Base-by-base conservation (phyloP, 2,329 filamentous ascomycete genomes). In the Diplocarpon rosae region DNA sequence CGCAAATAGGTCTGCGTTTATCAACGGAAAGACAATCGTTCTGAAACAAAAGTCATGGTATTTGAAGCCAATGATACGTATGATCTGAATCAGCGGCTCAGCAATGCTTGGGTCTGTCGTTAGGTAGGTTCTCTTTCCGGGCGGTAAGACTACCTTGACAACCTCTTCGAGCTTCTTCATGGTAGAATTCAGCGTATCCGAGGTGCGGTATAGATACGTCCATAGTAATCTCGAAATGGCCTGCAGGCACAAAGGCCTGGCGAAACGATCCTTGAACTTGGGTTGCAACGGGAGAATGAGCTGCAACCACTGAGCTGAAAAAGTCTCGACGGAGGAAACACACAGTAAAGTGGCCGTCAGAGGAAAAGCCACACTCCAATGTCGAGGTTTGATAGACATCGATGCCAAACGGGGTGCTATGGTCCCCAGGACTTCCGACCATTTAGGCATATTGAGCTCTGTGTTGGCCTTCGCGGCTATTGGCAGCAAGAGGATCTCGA, bases 11-110 rank as follows among this genome's bases (percentile, higher is more conserved):
- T 95, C 90, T 1, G 88, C 87, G 60, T 94, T 95, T 59, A 98
- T 84, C 31, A 98, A 68, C 2, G 90, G 92, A 56, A 95, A 96
- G n/a, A 98, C 86, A 52, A 96, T 84, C 37, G 73, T 85, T 54
- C 82, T 78, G 64, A 96, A 95, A 64, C 90, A 96, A 52, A 94
- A 83, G 57, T 98, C 92, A 42, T 90, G 89, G 55, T 93, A 79
- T 59, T 86, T 93, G 67, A 84, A 95, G 2, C 90, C 93, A 58
- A 98, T 88, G 58, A 95, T 88, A 29, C 93, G 79, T 50, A 96
- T 89, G 27, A 96, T 79, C 57, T 96, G 89, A 45, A 96, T 90
- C 52, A 96, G 68, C 1, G 92, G 90, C 38, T 95, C 89, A 2
- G 85, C 82, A 48, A 93, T 82, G n/a, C 80, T 73, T 0, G 80